Base-by-base conservation (phyloP, 129 eudicot species). In the Chrysanthemum lavandulifolium region DNA sequence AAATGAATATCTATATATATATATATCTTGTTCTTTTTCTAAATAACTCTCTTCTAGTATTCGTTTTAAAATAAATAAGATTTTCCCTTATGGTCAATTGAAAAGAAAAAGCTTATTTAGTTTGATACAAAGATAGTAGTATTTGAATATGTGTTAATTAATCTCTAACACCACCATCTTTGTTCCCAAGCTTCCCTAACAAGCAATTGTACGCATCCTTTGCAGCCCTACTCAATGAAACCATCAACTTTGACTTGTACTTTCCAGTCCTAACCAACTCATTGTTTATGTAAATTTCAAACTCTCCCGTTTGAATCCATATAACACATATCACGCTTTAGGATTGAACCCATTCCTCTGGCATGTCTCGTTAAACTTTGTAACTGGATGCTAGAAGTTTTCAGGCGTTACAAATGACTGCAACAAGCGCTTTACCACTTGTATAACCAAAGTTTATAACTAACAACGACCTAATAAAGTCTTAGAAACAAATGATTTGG, bases 201-300 rank as follows among this genome's bases (percentile, higher is more conserved):
- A 65, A 65, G 19, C 73, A 66, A 23, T 73, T 67, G 75, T 82
- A 83, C 0, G 91, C 91, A 82, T 87, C 69, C 5, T 72, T 27
- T 13, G 95, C 97, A 0, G 89, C 97, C 45, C 89, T 83, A 36
- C 87, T 85, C 7, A 58, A 19, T 7, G 91, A 89, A 50, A 85
- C 74, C 6, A 11, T 2, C 69, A 61, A 87, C 63, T 87, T 90
- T 25, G 25, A 40, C 3, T 49, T 71, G 51, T 79, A 87, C 13
- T 56, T 55, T 8, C 87, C 95, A 29, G 52, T 79, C 29, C 88
- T 91, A 2, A 79, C 63, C n/a, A 83, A 19, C 25, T 79, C 29
- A 14, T 67, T 71, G 11, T 80, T 52, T 0, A 85, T 70, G 13
- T 73, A 72, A 7, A 79, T 63, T 67, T 85, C 82, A 58, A 87